Evolutionary conservation across 2,329 filamentous ascomycete genomes (phyloP), one percentile per base, ranked within the genome.

Genomic region (Emmonsia crescens): DNA sequence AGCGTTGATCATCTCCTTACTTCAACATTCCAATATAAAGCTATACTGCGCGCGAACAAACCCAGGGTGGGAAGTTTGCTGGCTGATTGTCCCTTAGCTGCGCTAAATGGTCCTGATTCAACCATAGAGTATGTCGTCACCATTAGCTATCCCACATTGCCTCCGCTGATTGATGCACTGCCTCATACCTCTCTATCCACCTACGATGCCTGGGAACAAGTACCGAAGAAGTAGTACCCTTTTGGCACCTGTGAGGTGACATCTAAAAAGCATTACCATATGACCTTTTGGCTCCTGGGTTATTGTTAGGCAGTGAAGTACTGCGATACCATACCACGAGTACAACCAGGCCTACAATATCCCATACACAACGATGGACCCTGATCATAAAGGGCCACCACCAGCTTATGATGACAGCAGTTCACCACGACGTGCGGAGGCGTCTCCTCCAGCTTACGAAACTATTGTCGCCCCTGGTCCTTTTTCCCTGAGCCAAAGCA

Each of bases 371-470:
- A 33, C 29, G 29, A 52, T 52, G 49, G 31, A 52, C 29, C 29
- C 19, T n/a, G 49, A 52, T 33, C 27, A 21, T 21, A 33, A 36
- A 52, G 49, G 49, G 16, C 31, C 49, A 12, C 49, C 49, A 10
- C 49, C 49, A n/a, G 49, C 49, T 4, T 52, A 36, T 19, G 27
- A 52, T 2, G 49, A 31, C 3, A 33, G 29, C 27, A 19, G 49
- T 16, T 3, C 5, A 33, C 49, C 49, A 21, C 31, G 6, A 4
- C 19, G 6, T 9, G 49, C 6, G 9, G 31, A 52, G 16, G 16
- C 49, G 27, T 33, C 29, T 33, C 49, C 49, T 57, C 54, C 64
- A 40, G 62, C 60, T 21, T 65, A 65, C 36, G 62, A 65, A 40
- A 62, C 59, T 36, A 61, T 57, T 16, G 57, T 59, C 10, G 49